phyloP scores from a whole-genome alignment of 345 rosid species.

The Microthlaspi erraticum region DNA sequence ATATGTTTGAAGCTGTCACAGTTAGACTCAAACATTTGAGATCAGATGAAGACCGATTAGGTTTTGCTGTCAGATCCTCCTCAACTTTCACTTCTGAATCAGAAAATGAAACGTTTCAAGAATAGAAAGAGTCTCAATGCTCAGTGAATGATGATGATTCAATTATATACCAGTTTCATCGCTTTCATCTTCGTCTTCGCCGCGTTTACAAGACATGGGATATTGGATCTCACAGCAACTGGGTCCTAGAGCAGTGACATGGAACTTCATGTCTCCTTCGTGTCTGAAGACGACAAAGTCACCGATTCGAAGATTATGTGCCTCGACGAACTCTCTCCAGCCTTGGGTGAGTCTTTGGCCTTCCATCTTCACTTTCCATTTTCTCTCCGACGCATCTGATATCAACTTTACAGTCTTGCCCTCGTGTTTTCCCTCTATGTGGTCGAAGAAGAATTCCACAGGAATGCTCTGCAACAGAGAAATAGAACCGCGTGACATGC shows the following conservation, averaged over 20 bases:
- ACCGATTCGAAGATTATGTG: constrained; percentile 26
- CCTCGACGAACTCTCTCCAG: constrained; percentile 25
- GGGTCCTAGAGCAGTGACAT: constrained; percentile 30
- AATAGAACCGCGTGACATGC: background rate
- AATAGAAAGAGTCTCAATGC: constrained; percentile 10
- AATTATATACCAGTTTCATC: constrained; percentile 3
- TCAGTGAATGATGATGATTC: background rate
- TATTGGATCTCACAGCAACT: constrained; percentile 27
- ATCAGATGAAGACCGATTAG: constrained; percentile 1
- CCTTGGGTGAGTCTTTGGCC: constrained; percentile 13
- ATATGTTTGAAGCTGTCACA: constrained; percentile 22
- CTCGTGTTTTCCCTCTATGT: constrained; percentile 21
- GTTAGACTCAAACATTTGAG: background rate
- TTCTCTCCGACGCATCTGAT: constrained; percentile 4
- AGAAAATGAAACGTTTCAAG: background rate
- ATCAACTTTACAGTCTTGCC: background rate
- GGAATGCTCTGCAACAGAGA: constrained; percentile 23
- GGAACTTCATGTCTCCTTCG: constrained; percentile 26
- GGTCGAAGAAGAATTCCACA: constrained; percentile 14
- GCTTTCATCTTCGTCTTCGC: constrained; percentile 1
- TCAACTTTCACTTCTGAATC: background rate
- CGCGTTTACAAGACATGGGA: background rate
- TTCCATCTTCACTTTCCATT: constrained; percentile 35
- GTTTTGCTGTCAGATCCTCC: background rate
- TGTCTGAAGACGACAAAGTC: constrained; percentile 27